Conservation (phyloP, 805 yeast genomes). For the Candida ipomoeae region DNA sequence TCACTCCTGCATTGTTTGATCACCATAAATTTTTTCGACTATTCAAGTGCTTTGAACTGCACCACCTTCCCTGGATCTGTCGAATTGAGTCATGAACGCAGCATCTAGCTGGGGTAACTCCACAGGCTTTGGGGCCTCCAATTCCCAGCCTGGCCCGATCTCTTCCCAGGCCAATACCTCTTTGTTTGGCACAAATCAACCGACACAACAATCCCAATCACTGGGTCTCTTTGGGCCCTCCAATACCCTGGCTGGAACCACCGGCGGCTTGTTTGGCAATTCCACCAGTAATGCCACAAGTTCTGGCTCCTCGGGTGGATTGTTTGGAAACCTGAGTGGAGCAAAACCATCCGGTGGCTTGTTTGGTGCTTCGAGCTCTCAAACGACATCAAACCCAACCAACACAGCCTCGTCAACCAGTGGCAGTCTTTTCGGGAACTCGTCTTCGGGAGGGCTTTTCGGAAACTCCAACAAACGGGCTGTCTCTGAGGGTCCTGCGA, state of each 20-base stretch:
- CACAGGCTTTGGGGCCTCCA: conserved; percentile 12
- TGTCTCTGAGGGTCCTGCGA: conserved; percentile 4
- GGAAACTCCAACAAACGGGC: conserved; percentile 4
- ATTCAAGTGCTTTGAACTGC: not conserved
- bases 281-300: not conserved
- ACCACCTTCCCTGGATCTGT: not conserved
- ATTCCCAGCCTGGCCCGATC: conserved; percentile 1
- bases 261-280: conserved; percentile 1
- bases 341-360: conserved; percentile 1
- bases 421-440: conserved; percentile 6
- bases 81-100: conserved; percentile 8
- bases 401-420: not conserved
- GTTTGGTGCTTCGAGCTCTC: conserved; percentile 1
- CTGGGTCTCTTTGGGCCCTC: conserved; percentile 7
- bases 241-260: not conserved
- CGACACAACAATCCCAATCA: not conserved
- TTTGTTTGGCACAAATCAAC: conserved; percentile 1
- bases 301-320: conserved; percentile 1
- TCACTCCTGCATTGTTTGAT: not conserved
- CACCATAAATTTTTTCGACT: conserved; percentile 1
- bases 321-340: conserved; percentile 4
- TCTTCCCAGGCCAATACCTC: not conserved
- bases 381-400: not conserved
- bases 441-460: conserved; percentile 5
- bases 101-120: conserved; percentile 16